Evolutionary conservation across 163 green algal genomes (phyloP).

Genomic region (Trebouxia gelatinosa): DNA sequence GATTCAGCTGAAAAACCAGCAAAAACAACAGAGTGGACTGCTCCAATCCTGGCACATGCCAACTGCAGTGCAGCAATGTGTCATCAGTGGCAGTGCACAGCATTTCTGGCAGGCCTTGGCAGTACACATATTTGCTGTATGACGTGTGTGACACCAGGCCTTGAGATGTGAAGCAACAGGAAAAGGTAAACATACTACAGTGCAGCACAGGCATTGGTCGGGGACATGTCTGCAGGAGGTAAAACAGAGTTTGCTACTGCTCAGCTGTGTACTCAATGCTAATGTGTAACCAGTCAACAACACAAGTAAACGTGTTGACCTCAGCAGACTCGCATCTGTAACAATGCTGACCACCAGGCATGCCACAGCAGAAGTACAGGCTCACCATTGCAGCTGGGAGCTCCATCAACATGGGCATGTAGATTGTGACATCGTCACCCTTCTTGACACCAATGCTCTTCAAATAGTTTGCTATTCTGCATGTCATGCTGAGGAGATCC

Average conservation of each 20-base stretch:
- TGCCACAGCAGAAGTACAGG: too few relatives aligned
- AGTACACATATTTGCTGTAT: too few relatives aligned
- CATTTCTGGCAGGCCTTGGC: neutral
- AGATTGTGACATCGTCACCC: slow-evolving; percentile 87
- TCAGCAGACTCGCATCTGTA: too few relatives aligned
- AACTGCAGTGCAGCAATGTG: slow-evolving; percentile 26
- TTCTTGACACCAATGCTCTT: slow-evolving; percentile 72
- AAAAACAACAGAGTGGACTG: slow-evolving; percentile 87
- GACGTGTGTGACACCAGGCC: too few relatives aligned
- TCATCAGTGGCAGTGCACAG: neutral
- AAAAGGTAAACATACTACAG: too few relatives aligned
- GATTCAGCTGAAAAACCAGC: slow-evolving; percentile 77
- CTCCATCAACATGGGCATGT: slow-evolving; percentile 78
- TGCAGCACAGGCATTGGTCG: neutral
- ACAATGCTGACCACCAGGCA: too few relatives aligned
- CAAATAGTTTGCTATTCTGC: slow-evolving; percentile 37
- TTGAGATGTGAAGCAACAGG: too few relatives aligned
- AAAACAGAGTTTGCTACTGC: too few relatives aligned
- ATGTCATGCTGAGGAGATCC: slow-evolving; percentile 44
- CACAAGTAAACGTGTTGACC: too few relatives aligned
- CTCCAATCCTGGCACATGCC: slow-evolving; percentile 65
- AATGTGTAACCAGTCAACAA: too few relatives aligned
- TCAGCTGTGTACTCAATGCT: too few relatives aligned
- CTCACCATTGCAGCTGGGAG: slow-evolving; percentile 37
- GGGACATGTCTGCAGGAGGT: neutral